Base-by-base conservation (phyloP, 257 asterid species). In the Plectranthus barbatus region DNA sequence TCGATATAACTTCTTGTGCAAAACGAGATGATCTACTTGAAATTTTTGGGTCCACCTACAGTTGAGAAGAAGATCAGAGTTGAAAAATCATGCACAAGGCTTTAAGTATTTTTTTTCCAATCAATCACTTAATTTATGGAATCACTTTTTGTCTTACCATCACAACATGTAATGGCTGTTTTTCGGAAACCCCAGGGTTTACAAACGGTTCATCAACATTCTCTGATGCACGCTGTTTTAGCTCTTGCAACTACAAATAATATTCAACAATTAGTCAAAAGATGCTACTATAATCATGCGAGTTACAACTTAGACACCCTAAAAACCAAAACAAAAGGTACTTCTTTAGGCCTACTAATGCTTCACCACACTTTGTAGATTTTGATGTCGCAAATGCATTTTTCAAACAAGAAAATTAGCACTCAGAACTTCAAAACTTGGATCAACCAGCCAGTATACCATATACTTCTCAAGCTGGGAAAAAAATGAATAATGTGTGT, bases 131-230 rank as follows among this genome's bases (percentile, higher is more conserved):
- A n/a, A n/a, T n/a, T n/a, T 46, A 23, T 20, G 45, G 31, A 51
- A 60, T 15, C 34, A 41, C 62, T 57, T 48, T 45, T 36, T 59
- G 54, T 65, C 87, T 83, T 81, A 93, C 99, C 97, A 90, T 82
- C 76, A 93, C 86, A 72, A 89, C 97, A 78, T 93, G 99, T 55
- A 93, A 72, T 14, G 96, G 99, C 76, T 86, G 95, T 77, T 83
- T 87, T 62, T 85, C 94, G 1, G 96, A 90, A 61, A 90, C 79
- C 48, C 97, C 99, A 15, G 96, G 99, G 80, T 66, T 85, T 65
- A 78, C 51, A 77, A 85, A 79, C 61, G 87, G 75, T 73, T 87
- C 90, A 41, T 93, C 95, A 81, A 68, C 67, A 78, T 84, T 82
- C 55, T 86, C 97, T 9, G 86, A 80, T 41, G 85, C 95, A 63